Conservation (phyloP, 2,329 filamentous ascomycete genomes). For the Exophiala sp. region DNA sequence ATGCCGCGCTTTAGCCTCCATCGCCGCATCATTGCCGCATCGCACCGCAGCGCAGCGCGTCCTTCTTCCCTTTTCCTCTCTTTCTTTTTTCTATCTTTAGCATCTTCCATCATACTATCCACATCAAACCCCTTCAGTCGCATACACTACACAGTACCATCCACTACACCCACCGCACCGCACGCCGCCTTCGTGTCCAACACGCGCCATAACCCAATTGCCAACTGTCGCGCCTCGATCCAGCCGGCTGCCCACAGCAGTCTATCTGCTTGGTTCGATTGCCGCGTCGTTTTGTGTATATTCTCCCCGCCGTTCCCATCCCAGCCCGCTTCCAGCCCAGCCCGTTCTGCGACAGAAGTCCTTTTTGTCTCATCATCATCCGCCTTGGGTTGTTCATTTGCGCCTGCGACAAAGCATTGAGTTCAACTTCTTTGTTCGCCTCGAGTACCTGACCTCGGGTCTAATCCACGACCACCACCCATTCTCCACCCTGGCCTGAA, state of each 20-base stretch:
- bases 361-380: slow-evolving; percentile 1
- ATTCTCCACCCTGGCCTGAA: too few relatives aligned
- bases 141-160: too few relatives aligned
- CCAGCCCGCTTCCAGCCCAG: too few relatives aligned
- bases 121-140: slow-evolving; percentile 12
- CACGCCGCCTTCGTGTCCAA: slow-evolving; percentile 1
- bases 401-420: neutral
- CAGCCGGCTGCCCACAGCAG: neutral
- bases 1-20: neutral
- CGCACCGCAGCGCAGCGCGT: neutral
- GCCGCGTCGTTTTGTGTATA: slow-evolving; percentile 1
- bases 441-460: neutral
- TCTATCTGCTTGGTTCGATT: neutral
- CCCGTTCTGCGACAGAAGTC: slow-evolving; percentile 6
- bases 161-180: too few relatives aligned
- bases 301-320: neutral
- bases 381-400: slow-evolving; percentile 1
- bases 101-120: slow-evolving; percentile 17
- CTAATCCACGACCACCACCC: neutral
- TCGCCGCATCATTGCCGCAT: too few relatives aligned
- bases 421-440: slow-evolving; percentile 7
- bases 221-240: too few relatives aligned
- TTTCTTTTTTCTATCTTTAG: slow-evolving; percentile 30
- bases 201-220: slow-evolving; percentile 3
- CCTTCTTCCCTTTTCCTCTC: slow-evolving; percentile 18